Evolutionary conservation across 2,329 filamentous ascomycete genomes (phyloP).

Genomic region (Trichoderma gracile): DNA sequence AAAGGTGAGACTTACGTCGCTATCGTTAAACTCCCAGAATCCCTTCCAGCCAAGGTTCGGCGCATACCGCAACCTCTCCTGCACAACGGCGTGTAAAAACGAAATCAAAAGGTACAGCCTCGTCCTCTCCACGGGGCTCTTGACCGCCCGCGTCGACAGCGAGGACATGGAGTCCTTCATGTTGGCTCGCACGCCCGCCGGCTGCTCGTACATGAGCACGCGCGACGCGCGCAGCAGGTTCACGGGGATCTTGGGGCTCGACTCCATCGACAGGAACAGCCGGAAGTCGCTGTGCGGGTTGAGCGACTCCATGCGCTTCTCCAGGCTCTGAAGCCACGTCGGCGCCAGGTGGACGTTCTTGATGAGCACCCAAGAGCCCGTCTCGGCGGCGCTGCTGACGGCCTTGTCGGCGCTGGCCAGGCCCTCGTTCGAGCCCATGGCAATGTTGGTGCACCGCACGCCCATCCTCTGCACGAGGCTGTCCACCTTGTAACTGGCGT

Average conservation of each 20-base stretch:
- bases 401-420: slow-evolving; percentile 92
- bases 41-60: slow-evolving; percentile 95
- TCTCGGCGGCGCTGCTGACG: slow-evolving; percentile 86
- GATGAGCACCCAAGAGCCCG: slow-evolving; percentile 92
- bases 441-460: slow-evolving; percentile 90
- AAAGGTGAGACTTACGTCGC: slow-evolving; percentile 70
- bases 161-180: slow-evolving; percentile 97
- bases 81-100: slow-evolving; percentile 93
- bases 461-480: slow-evolving; percentile 82
- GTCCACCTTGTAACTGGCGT: slow-evolving; percentile 99
- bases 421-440: slow-evolving; percentile 98
- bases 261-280: slow-evolving; percentile 97
- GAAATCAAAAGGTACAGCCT: slow-evolving; percentile 88
- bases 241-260: slow-evolving; percentile 93
- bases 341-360: slow-evolving; percentile 98
- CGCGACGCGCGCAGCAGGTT: slow-evolving; percentile 91
- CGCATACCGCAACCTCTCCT: slow-evolving; percentile 91
- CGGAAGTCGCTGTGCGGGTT: slow-evolving; percentile 93
- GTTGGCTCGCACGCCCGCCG: slow-evolving; percentile 91
- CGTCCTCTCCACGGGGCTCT: slow-evolving; percentile 85
- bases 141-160: slow-evolving; percentile 71
- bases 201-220: slow-evolving; percentile 97
- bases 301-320: slow-evolving; percentile 94
- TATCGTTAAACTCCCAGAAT: slow-evolving; percentile 99
- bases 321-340: slow-evolving; percentile 93